phyloP scores from a whole-genome alignment of 257 asterid species.

The Galeopsis tetrahit region DNA sequence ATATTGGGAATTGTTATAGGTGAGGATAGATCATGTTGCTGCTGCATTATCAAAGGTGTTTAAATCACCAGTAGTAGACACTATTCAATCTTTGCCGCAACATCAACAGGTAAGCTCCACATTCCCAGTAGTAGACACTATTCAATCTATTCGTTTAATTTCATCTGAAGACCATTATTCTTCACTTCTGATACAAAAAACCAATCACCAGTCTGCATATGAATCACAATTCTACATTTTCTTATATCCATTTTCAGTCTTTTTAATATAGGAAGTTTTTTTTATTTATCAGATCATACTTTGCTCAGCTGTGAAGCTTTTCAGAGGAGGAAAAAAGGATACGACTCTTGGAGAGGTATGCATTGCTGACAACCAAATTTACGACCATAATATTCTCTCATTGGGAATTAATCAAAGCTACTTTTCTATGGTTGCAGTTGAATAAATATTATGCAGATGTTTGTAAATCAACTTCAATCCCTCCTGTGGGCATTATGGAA shows the following conservation, averaged over 20 bases:
- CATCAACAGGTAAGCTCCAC: constrained; percentile 84
- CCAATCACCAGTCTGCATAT: constrained; percentile 8
- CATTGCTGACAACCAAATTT: constrained; percentile 20
- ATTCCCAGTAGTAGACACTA: too few species aligned
- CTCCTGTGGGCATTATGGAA: constrained; percentile 77
- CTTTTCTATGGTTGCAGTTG: constrained; percentile 57
- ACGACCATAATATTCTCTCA: not conserved
- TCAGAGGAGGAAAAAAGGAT: constrained; percentile 83
- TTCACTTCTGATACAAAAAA: not conserved
- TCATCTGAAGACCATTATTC: constrained; percentile 4
- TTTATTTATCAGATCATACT: constrained; percentile 69
- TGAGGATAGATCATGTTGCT: constrained; percentile 91
- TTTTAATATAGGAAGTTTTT: not conserved
- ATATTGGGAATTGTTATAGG: constrained; percentile 49
- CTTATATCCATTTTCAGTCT: not conserved
- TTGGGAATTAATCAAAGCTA: constrained; percentile 13
- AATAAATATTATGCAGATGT: constrained; percentile 69
- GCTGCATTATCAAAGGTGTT: constrained; percentile 81
- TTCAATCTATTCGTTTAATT: not conserved
- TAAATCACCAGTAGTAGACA: constrained; percentile 80
- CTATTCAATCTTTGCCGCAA: constrained; percentile 89
- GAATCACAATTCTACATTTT: not conserved
- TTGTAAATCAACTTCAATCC: constrained; percentile 82
- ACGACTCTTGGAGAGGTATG: constrained; percentile 86
- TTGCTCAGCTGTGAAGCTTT: constrained; percentile 94